Evolutionary conservation across 129 eudicot species (phyloP).

Genomic region (Flaveria linearis): DNA sequence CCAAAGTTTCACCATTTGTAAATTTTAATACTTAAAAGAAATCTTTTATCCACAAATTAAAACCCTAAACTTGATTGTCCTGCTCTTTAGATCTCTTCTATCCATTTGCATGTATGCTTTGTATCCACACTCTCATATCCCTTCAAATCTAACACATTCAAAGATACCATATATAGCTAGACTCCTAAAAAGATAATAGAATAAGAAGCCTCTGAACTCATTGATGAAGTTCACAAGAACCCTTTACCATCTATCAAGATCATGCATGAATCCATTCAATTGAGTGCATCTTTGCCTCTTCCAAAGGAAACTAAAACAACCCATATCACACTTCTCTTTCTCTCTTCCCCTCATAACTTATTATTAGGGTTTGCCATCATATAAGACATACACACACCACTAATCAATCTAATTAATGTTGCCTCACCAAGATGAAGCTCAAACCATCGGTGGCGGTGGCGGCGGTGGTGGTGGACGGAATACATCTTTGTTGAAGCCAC

Average conservation of each 20-base stretch:
- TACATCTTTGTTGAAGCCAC: slow-evolving; percentile 41
- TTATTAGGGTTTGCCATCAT: slow-evolving; percentile 31
- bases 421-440: slow-evolving; percentile 47
- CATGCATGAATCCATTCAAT: slow-evolving; percentile 77
- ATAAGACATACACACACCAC: background rate
- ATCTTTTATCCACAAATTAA: too few relatives aligned
- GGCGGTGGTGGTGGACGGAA: slow-evolving; percentile 26
- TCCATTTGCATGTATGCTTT: slow-evolving; percentile 23
- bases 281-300: slow-evolving; percentile 50
- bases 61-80: too few relatives aligned
- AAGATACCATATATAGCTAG: slow-evolving; percentile 32
- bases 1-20: too few relatives aligned
- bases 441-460: slow-evolving; percentile 29
- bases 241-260: slow-evolving; percentile 41
- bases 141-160: slow-evolving; percentile 46
- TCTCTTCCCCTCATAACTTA: slow-evolving; percentile 9
- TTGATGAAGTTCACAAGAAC: slow-evolving; percentile 78
- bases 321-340: slow-evolving; percentile 20
- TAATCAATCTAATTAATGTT: slow-evolving; percentile 31
- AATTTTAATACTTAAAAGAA: too few relatives aligned
- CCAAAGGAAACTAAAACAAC: slow-evolving; percentile 49
- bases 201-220: slow-evolving; percentile 36
- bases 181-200: slow-evolving; percentile 16
- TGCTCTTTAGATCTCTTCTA: slow-evolving; percentile 11
- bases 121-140: slow-evolving; percentile 22